Conservation (phyloP, 2,329 filamentous ascomycete genomes). For the Cladosporium sp. region DNA sequence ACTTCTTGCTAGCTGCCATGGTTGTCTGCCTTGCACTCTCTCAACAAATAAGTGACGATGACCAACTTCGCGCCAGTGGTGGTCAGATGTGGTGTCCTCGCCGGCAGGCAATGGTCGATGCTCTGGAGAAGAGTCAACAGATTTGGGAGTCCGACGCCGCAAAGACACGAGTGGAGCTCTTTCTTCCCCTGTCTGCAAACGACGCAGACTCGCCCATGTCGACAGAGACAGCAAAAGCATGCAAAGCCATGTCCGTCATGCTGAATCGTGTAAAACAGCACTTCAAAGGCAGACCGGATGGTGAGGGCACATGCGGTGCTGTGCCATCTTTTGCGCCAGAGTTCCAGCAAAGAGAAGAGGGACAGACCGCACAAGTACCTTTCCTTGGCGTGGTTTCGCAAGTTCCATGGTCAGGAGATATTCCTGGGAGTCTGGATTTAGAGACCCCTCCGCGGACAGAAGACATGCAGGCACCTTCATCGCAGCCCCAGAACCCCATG, state of each 20-base stretch:
- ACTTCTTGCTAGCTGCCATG: constrained; percentile 47
- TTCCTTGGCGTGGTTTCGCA: neutral
- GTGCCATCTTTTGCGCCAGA: neutral
- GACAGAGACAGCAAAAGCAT: constrained; percentile 28
- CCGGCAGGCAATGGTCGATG: constrained; percentile 26
- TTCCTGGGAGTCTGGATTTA: neutral
- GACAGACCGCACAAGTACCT: neutral
- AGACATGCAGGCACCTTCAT: too few species aligned
- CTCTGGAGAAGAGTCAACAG: constrained; percentile 28
- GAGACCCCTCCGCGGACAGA: neutral
- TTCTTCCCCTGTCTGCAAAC: neutral
- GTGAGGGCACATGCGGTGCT: neutral
- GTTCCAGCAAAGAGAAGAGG: neutral
- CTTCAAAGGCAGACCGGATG: constrained; percentile 14
- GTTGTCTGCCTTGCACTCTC: constrained; percentile 44
- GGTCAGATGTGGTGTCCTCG: constrained; percentile 21
- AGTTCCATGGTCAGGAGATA: neutral
- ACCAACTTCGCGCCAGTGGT: constrained; percentile 4
- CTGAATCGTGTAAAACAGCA: constrained; percentile 26
- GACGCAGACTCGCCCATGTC: constrained; percentile 17
- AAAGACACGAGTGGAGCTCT: constrained; percentile 12
- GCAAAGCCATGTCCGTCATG: constrained; percentile 30
- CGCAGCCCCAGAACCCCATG: neutral
- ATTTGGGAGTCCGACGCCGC: constrained; percentile 26
- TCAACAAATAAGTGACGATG: constrained; percentile 23